Percentiles rank a stretch among this genome's conserved stretches.
Conservation (phyloP, 2,329 filamentous ascomycete genomes). For the Hypoxylon sp. region DNA sequence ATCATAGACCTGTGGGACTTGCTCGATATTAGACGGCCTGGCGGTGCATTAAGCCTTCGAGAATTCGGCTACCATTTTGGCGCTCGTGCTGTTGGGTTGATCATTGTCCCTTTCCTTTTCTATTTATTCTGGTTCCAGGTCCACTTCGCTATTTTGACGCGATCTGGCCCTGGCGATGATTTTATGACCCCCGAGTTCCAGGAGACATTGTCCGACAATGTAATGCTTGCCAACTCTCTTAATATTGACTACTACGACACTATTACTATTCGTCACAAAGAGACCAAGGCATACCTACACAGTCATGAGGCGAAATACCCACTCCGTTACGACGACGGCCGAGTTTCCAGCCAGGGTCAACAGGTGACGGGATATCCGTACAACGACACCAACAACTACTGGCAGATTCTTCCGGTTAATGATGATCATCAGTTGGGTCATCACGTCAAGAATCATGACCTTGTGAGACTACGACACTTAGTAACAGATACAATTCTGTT, state of each 20-base stretch:
- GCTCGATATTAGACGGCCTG: constrained; percentile 86
- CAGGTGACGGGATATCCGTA: constrained; percentile 98
- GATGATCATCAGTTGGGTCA: constrained; percentile 72
- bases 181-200: constrained; percentile 99
- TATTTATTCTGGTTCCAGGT: constrained; percentile 99
- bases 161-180: constrained; percentile 94
- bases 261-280: constrained; percentile 93
- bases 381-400: constrained; percentile 99
- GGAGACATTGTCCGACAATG: constrained; percentile 94
- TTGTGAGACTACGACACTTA: constrained; percentile 88
- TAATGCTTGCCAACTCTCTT: constrained; percentile 89
- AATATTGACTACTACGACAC: constrained; percentile 91
- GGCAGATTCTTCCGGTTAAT: constrained; percentile 86
- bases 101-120: constrained; percentile 94
- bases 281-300: constrained; percentile 96
- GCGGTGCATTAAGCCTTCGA: constrained; percentile 82
- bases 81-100: constrained; percentile 87
- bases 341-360: constrained; percentile 96
- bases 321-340: constrained; percentile 95
- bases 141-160: constrained; percentile 89
- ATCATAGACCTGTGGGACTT: constrained; percentile 96
- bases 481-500: constrained; percentile 88
- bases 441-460: constrained; percentile 84
- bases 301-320: constrained; percentile 92
- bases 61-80: constrained; percentile 91